Conservation (phyloP, 352 stramenopile genomes). For the Globisporangium cederbergense region DNA sequence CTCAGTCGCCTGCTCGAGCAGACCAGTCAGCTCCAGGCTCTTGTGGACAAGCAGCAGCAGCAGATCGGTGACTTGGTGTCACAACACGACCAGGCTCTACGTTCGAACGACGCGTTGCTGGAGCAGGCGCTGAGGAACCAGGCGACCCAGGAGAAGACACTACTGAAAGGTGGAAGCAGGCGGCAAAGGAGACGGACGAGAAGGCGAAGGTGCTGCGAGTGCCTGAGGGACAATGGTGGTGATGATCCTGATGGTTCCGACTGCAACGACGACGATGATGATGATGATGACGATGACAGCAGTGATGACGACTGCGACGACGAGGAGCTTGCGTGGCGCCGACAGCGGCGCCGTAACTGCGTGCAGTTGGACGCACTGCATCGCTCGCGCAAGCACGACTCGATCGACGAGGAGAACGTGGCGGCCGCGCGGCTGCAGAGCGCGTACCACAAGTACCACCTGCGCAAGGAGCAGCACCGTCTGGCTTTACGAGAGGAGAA, state of each 20-base stretch:
- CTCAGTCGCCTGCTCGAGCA: conserved; percentile 26
- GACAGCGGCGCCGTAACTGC: conserved; percentile 23
- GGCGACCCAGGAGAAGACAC: neutral
- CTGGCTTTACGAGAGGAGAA: conserved; percentile 44
- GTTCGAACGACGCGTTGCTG: conserved; percentile 24
- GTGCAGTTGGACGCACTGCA: conserved; percentile 12
- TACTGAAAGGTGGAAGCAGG: neutral
- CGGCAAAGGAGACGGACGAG: neutral
- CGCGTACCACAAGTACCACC: conserved; percentile 57
- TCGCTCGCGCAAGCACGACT: conserved; percentile 25
- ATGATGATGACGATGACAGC: conserved; percentile 14
- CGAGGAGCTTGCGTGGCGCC: conserved; percentile 35
- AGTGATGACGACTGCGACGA: conserved; percentile 14
- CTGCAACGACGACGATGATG: neutral
- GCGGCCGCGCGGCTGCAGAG: conserved; percentile 48
- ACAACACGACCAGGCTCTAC: conserved; percentile 13
- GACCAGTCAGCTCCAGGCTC: conserved; percentile 13
- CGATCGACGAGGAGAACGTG: conserved; percentile 42
- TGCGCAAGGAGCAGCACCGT: conserved; percentile 50
- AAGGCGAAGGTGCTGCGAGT: neutral
- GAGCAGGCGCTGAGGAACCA: conserved; percentile 12
- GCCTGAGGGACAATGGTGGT: neutral
- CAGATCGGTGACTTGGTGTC: conserved; percentile 18
- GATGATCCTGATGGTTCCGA: neutral
- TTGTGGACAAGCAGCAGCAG: conserved; percentile 29